These are phyloP conservation scores for Stachybotrys chlorohalonatus DNA, from an alignment of 2,329 filamentous ascomycete species.

Conservation along the genomic window DNA sequence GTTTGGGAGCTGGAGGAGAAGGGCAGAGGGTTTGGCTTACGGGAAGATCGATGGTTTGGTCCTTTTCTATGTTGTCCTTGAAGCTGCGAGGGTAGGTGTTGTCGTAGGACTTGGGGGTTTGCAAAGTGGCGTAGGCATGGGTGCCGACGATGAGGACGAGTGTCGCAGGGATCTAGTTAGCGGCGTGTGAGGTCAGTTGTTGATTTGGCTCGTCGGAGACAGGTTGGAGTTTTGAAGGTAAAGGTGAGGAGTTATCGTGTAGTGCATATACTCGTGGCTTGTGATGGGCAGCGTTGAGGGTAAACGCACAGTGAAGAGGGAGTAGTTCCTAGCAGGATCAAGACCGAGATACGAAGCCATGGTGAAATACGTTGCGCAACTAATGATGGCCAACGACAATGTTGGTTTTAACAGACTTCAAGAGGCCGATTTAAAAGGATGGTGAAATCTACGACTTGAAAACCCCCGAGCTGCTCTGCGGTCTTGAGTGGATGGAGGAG, in stretches of 20 bases:
- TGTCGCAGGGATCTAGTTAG: too few relatives aligned
- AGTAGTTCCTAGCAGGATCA: constrained; percentile 25
- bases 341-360: constrained; percentile 23
- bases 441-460: too few relatives aligned
- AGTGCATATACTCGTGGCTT: too few relatives aligned
- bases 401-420: too few relatives aligned
- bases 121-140: background rate
- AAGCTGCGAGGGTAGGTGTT: constrained; percentile 27
- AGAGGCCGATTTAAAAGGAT: too few relatives aligned
- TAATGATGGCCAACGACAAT: too few relatives aligned
- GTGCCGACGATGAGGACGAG: background rate
- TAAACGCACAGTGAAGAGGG: constrained; percentile 18
- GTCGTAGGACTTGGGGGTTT: constrained; percentile 20
- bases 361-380: constrained; percentile 1
- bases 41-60: constrained; percentile 18
- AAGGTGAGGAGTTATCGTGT: too few relatives aligned
- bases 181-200: too few relatives aligned
- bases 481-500: too few relatives aligned
- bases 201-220: too few relatives aligned
- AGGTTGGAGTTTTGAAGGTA: too few relatives aligned
- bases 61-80: constrained; percentile 18
- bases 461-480: too few relatives aligned
- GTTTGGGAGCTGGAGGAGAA: background rate
- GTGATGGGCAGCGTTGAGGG: background rate
- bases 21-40: constrained; percentile 7